phyloP scores from a whole-genome alignment of 2,329 filamentous ascomycete species.

The Coniella lustricola region DNA sequence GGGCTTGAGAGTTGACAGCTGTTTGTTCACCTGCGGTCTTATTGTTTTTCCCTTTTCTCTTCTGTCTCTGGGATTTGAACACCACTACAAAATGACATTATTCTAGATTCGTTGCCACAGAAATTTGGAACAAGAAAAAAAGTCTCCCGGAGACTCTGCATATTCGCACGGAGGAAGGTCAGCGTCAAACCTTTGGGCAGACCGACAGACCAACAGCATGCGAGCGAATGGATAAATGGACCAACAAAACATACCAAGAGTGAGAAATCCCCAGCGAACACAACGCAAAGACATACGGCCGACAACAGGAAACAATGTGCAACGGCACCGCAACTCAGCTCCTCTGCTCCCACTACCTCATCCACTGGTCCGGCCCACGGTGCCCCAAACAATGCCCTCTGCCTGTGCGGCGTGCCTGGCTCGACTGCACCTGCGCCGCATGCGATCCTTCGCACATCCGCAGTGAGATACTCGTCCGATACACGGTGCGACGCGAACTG shows the following conservation, averaged over 20 bases:
- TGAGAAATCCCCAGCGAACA: no score
- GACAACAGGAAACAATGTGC: constrained; percentile 10
- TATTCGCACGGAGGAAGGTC: no score
- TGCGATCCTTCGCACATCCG: constrained; percentile 15
- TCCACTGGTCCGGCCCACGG: constrained; percentile 10
- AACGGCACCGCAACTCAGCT: constrained; percentile 14
- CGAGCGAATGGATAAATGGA: no score
- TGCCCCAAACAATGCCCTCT: constrained; percentile 16
- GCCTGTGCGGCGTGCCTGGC: constrained; percentile 5
- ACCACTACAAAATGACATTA: no score
- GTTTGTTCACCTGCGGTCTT: no score
- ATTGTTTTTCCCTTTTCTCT: no score
- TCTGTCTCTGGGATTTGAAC: no score
- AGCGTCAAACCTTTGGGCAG: no score
- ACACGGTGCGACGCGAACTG: constrained; percentile 4
- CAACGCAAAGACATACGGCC: background rate
- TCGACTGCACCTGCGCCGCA: constrained; percentile 16
- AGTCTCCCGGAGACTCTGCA: no score
- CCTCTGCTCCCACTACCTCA: constrained; percentile 16
- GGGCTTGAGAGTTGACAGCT: background rate
- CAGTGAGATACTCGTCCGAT: constrained; percentile 9
- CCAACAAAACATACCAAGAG: background rate
- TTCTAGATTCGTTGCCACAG: no score
- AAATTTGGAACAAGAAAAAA: no score
- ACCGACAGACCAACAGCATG: no score